Evolutionary conservation across 768 basidiomycete genomes (phyloP), one percentile per base, ranked within the genome.

Genomic region (Tylopilus subfusipes): DNA sequence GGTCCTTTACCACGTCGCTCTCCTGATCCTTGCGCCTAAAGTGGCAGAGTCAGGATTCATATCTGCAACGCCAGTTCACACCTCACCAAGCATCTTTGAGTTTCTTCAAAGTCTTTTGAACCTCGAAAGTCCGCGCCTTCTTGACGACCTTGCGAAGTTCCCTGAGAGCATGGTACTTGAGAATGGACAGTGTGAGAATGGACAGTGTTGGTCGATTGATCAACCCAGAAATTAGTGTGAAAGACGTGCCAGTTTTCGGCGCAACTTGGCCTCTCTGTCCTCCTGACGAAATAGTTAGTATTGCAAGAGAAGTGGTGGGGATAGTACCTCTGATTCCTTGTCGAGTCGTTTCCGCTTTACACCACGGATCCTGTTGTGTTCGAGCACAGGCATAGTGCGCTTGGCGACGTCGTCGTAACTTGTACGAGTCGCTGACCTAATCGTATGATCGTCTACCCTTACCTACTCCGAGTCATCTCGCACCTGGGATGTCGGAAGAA

Each of bases 101-200:
- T 69, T 82, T 85, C 76, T 93, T 95, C 54, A 93, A 79, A n/a
- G 87, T 70, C 66, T 86, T 88, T 68, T 86, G 89, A 1, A 81
- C 82, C 73, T 96, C 93, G 56, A 90, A 89, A 0, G 80, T 72
- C 66, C 84, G 90, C 11, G 88, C 86, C 63, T 87, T 90, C 74
- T 92, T 95, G 27, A 86, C 82, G 5, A 85, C 81, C 61, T 88
- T 88, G 58, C 80, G 79, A 10, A 89, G 79, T 59, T 88, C 86
- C 66, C 82, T 87, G 47, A 88, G 65, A 54, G 81, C 81, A 66
- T 90, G 90, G 62, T 89, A 84, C 93, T 96, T 67, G 38, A 59
- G 48, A 57, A 59, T 36, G 48, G 48, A 42, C 21, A 48, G 31
- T 42, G 39, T 62, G 38, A 59, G 48, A 57, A 59, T 36, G 48